Evolutionary conservation across 495 filamentous ascomycete genomes (phyloP).

Genomic region (Hypoxylon cercidicola): DNA sequence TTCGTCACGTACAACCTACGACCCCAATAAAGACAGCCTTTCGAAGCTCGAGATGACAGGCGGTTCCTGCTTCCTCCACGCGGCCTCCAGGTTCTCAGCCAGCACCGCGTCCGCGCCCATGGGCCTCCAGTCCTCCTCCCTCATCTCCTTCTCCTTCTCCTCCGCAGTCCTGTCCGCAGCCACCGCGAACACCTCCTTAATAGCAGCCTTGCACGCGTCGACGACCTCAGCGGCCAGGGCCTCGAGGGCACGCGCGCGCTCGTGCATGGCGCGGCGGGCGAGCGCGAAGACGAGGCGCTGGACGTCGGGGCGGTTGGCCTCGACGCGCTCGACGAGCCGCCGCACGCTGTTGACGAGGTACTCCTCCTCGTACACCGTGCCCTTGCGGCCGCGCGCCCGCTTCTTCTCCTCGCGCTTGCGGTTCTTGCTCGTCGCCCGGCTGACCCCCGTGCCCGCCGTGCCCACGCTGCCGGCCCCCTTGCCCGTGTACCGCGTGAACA

Average conservation of each 20-base stretch:
- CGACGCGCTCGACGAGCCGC: slow-evolving; percentile 87
- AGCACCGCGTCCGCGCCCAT: slow-evolving; percentile 63
- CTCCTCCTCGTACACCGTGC: slow-evolving; percentile 96
- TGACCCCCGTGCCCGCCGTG: slow-evolving; percentile 71
- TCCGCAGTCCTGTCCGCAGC: slow-evolving; percentile 32
- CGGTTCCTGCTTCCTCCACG: slow-evolving; percentile 55
- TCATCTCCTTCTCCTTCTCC: slow-evolving; percentile 40
- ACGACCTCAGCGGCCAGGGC: slow-evolving; percentile 75
- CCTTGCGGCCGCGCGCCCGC: slow-evolving; percentile 91
- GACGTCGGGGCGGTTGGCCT: slow-evolving; percentile 72
- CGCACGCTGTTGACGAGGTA: slow-evolving; percentile 89
- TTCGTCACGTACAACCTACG: slow-evolving; percentile 16
- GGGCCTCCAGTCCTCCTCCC: slow-evolving; percentile 49
- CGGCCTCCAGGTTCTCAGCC: slow-evolving; percentile 59
- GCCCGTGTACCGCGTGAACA: slow-evolving; percentile 93
- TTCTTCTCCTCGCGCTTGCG: slow-evolving; percentile 91
- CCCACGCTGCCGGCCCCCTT: slow-evolving; percentile 65
- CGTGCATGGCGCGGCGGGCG: slow-evolving; percentile 82
- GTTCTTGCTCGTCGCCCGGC: slow-evolving; percentile 83
- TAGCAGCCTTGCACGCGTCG: slow-evolving; percentile 68
- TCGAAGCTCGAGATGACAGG: slow-evolving; percentile 59
- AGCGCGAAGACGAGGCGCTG: slow-evolving; percentile 77
- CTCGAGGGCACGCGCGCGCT: slow-evolving; percentile 83
- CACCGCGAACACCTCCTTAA: slow-evolving; percentile 74
- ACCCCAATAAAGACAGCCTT: slow-evolving; percentile 66